Evolutionary conservation across 331 rosid genomes (phyloP), one percentile per base, ranked within the genome.

Genomic region (Malus hybrid): DNA sequence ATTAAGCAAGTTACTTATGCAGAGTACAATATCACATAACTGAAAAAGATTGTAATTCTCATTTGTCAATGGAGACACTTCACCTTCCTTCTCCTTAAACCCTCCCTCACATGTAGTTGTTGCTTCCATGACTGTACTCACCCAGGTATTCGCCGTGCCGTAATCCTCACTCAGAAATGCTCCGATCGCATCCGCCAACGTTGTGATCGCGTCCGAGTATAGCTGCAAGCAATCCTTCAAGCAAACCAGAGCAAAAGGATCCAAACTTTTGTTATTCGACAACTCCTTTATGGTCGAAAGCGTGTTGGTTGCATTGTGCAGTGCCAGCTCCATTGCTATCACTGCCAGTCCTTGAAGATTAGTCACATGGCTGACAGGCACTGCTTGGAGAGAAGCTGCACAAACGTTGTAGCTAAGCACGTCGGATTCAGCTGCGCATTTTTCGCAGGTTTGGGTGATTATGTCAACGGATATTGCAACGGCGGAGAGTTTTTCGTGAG

Each of bases 301-400:
- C 0, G 90, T 83, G 70, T 67, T 62, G 6, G 89, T 82, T 46
- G 82, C 87, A 15, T 85, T 88, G 52, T 75, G 73, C 0, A 90
- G 81, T 20, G 96, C 93, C 14, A 90, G 85, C 70, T 90, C 96
- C 91, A 90, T 85, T 29, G 90, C 88, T 50, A 90, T 56, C 11
- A 90, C 31, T 1, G 87, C 96, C 12, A 88, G 46, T 22, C 91
- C 96, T 69, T 85, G 87, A 55, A 88, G 88, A 79, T 90, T 88
- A 0, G 90, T 62, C 0, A 80, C 68, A 42, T 77, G 85, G 77
- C 91, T 82, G 24, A 88, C 84, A 0, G 91, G 86, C 67, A 90
- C 73, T 6, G 18, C 33, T 28, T 79, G 79, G 27, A 90, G 91
- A 29, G 93, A 84, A 6, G 80, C 65, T 7, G 85, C 69, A 31